A percentile compares a stretch with the other conserved stretches of the same genome.
Evolutionary conservation across 2,329 filamentous ascomycete species (phyloP).

Genomic region (Lasiodiplodia hormozganensis): DNA sequence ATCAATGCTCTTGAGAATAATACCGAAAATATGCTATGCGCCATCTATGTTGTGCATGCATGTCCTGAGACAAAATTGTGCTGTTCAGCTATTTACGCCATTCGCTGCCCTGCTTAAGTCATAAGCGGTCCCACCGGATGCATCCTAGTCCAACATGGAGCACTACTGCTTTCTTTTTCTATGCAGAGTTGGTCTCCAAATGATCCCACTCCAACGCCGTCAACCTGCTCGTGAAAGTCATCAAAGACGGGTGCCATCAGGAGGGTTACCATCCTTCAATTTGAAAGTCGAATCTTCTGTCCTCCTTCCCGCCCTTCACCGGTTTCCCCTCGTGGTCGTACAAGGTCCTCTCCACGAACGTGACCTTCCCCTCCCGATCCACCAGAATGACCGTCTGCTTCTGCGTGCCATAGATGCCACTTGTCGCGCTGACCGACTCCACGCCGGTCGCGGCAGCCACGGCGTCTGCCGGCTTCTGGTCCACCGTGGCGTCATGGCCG

Average conservation of each 20-base stretch:
- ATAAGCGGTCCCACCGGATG: background rate
- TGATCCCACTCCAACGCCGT: background rate
- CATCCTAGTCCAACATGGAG: background rate
- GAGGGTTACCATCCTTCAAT: conserved; percentile 51
- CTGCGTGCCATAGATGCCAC: conserved; percentile 67
- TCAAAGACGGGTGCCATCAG: background rate
- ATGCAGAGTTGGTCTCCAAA: background rate
- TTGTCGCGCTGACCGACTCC: conserved; percentile 45
- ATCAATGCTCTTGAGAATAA: background rate
- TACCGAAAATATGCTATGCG: background rate
- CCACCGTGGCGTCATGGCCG: conserved; percentile 53
- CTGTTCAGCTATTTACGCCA: conserved; percentile 8
- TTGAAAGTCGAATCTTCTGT: conserved; percentile 55
- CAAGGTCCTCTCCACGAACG: conserved; percentile 68
- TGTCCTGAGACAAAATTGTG: background rate
- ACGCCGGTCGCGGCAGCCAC: conserved; percentile 47
- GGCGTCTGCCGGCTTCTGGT: conserved; percentile 49
- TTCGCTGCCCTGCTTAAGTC: background rate
- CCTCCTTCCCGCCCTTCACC: conserved; percentile 54
- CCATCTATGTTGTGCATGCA: conserved; percentile 9
- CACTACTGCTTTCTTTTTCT: conserved; percentile 4
- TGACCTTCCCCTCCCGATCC: conserved; percentile 60
- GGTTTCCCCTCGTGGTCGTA: conserved; percentile 61
- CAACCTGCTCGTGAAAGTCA: background rate
- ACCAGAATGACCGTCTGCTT: conserved; percentile 69